These are phyloP conservation scores for Teratosphaeria nubilosa DNA, from an alignment of 2,329 filamentous ascomycete species.

Conservation along the genomic window DNA sequence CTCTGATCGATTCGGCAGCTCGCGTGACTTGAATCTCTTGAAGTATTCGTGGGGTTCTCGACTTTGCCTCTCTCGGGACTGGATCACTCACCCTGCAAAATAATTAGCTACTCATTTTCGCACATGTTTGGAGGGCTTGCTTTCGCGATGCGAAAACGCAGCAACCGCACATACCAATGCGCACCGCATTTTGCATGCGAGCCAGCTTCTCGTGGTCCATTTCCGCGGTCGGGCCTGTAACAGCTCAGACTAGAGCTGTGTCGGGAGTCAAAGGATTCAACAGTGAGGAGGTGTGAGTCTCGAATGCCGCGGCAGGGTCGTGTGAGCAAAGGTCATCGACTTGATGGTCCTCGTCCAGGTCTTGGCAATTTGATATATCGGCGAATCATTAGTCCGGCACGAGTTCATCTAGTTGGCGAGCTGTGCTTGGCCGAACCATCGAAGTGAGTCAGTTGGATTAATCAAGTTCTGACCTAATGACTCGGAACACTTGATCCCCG, in stretches of 20 bases:
- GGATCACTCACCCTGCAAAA: conserved; percentile 23
- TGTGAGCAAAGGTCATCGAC: neutral
- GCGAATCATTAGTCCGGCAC: neutral
- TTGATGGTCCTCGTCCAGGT: neutral
- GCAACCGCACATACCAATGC: conserved; percentile 56
- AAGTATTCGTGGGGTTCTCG: neutral
- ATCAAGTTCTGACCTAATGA: neutral
- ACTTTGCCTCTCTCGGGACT: neutral
- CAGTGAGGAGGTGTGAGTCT: neutral
- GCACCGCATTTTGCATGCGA: conserved; percentile 55
- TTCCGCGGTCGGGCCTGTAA: conserved; percentile 10
- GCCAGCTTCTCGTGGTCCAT: conserved; percentile 60
- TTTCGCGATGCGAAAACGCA: neutral
- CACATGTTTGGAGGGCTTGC: neutral
- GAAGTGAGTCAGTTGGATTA: neutral
- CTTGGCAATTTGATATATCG: neutral
- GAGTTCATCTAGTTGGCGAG: no score
- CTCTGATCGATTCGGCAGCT: neutral
- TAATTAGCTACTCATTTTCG: conserved; percentile 14
- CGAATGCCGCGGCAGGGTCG: neutral
- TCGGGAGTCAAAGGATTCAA: neutral
- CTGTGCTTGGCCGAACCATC: no score
- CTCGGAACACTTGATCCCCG: neutral
- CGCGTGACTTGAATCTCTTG: neutral
- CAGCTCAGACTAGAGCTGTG: neutral